Conservation (phyloP, 257 asterid species). For the Ligustrum vulgare region DNA sequence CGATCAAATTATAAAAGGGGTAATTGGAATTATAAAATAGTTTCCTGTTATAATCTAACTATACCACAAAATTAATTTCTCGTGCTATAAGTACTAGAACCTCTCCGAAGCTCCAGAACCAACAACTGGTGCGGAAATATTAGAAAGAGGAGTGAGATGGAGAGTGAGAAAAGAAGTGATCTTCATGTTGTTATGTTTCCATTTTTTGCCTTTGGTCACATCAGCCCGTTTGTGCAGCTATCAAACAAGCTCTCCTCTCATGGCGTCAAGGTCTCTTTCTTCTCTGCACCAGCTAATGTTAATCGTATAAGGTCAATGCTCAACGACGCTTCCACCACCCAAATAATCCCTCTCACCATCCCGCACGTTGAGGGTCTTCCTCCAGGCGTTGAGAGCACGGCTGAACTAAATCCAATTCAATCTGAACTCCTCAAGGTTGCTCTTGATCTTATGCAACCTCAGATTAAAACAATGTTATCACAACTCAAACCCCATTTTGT, state of each 20-base stretch:
- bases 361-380: constrained; percentile 50
- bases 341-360: constrained; percentile 41
- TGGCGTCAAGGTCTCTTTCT: constrained; percentile 44
- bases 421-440: constrained; percentile 52
- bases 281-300: constrained; percentile 43
- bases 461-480: constrained; percentile 31
- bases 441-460: constrained; percentile 52
- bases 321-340: constrained; percentile 18
- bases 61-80: no score
- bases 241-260: constrained; percentile 46
- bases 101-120: no score
- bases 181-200: constrained; percentile 57
- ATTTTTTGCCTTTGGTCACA: constrained; percentile 54
- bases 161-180: background rate
- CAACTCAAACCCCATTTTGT: constrained; percentile 50
- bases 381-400: constrained; percentile 46
- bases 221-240: constrained; percentile 57
- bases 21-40: no score
- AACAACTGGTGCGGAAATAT: no score
- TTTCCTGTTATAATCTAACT: no score
- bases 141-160: background rate
- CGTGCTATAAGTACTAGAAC: no score
- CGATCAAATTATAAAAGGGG: no score
- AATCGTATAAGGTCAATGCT: constrained; percentile 45
- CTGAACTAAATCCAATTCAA: constrained; percentile 35